These are phyloP conservation scores for Stemphylium beticola DNA, from an alignment of 2,329 filamentous ascomycete species.

Conservation along the genomic window DNA sequence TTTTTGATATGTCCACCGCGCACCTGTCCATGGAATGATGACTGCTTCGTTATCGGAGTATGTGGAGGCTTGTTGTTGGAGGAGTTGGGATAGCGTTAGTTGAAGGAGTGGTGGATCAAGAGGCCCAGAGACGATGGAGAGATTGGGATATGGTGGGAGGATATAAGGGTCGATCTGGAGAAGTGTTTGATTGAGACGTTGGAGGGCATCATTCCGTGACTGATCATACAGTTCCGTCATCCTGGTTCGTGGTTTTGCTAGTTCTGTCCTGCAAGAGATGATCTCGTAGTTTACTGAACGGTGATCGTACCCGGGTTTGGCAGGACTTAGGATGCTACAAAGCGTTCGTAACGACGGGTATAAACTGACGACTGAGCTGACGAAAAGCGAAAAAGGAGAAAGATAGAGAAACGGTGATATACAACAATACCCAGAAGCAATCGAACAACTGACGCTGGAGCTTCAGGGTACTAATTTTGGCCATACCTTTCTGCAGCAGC, in stretches of 20 bases:
- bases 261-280: neutral
- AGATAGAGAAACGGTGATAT: slow-evolving; percentile 25
- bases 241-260: neutral
- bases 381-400: slow-evolving; percentile 19
- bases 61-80: slow-evolving; percentile 72
- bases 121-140: slow-evolving; percentile 70
- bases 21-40: slow-evolving; percentile 76
- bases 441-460: slow-evolving; percentile 19
- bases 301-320: neutral
- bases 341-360: slow-evolving; percentile 15
- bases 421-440: slow-evolving; percentile 26
- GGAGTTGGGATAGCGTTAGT: slow-evolving; percentile 73
- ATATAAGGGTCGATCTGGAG: slow-evolving; percentile 48
- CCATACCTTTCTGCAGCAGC: slow-evolving; percentile 14
- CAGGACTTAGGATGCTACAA: neutral
- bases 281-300: neutral
- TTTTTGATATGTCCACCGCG: slow-evolving; percentile 69
- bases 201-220: slow-evolving; percentile 36
- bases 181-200: slow-evolving; percentile 47
- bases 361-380: slow-evolving; percentile 18
- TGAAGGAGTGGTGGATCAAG: slow-evolving; percentile 72
- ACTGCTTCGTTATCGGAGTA: slow-evolving; percentile 72
- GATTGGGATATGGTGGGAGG: slow-evolving; percentile 47
- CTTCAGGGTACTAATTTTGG: slow-evolving; percentile 15
- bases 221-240: slow-evolving; percentile 41